A percentile compares a stretch with the other conserved stretches of the same genome.
phyloP scores from a whole-genome alignment of 2,329 filamentous ascomycete genomes.

The Ceratocystis destructans region DNA sequence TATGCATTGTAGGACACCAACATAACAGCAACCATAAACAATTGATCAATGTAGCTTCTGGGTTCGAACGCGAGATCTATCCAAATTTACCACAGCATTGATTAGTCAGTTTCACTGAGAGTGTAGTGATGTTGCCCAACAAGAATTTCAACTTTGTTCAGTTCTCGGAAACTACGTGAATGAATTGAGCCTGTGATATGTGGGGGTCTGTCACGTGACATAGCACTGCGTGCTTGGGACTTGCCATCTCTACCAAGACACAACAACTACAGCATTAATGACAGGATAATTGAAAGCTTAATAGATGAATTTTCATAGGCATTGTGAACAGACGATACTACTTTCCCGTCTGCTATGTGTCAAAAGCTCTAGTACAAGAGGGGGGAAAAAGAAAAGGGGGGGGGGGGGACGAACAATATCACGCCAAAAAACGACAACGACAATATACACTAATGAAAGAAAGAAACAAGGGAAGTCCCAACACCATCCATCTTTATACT shows the following conservation, averaged over 20 bases:
- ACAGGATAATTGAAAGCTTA: neutral
- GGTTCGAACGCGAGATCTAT: neutral
- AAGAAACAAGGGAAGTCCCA: neutral
- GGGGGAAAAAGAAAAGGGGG: neutral
- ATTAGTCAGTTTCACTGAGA: no score
- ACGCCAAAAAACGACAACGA: neutral
- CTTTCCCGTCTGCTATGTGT: neutral
- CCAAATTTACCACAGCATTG: neutral
- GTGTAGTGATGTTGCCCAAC: neutral
- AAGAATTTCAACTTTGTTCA: neutral
- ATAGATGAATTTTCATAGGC: neutral
- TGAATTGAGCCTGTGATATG: neutral
- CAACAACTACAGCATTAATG: neutral
- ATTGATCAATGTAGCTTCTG: neutral
- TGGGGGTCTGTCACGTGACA: neutral
- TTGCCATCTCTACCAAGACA: neutral
- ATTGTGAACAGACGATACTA: neutral
- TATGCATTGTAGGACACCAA: constrained; percentile 23
- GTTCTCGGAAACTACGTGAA: no score
- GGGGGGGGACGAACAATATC: neutral
- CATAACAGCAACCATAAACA: neutral
- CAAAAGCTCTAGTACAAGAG: neutral
- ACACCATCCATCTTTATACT: neutral
- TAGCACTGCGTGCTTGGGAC: neutral
- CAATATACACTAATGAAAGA: constrained; percentile 4